Base-by-base conservation (phyloP, 192 early-diverging fungal species). In the Backusella psychrophila region DNA sequence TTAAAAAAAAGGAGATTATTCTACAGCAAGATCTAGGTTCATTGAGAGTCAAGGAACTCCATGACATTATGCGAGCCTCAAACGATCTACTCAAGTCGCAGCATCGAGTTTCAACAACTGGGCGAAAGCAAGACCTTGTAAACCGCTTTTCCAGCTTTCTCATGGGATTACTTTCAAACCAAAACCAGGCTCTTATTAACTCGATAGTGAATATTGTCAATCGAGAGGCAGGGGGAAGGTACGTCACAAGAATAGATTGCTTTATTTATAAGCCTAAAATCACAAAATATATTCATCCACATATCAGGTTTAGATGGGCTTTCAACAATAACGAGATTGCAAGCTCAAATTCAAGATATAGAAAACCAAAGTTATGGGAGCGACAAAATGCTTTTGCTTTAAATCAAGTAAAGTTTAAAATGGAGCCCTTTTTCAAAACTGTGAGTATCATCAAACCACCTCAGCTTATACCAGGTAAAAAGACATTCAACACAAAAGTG, bases 401-500 rank as follows among this genome's bases (percentile, higher is more conserved):
- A 87, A 81, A 46, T 92, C 92, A 4, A 90, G 85, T 31, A 92
- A 78, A n/a, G 86, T 81, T 67, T 90, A 87, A 77, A 84, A 53
- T 66, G 42, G 70, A 31, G 6, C 34, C 42, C 17, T 65, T 72
- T 34, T 63, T 63, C 26, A 63, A 63, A 12, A 9, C 12, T 4
- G 56, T 63, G 21, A n/a, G 9, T 29, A 63, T 3, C 1, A 29
- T 63, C 26, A 29, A 29, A 12, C 23, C 29, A 0, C 56, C 56
- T 63, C 21, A 63, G 12, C 9, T 63, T 2, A 29, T 63, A 63
- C 56, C 56, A 63, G 56, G 56, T 63, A 63, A 63, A 63, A 63
- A 3, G 33, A 33, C 3, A 33, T 33, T 33, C 1, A 63, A 29
- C 11, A 23, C 56, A 33, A 33, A 33, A 33, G 33, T 33, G 33